Percentiles rank a stretch among this genome's conserved stretches.
Evolutionary conservation across 1,284 basidiomycete species (phyloP).

Genomic region (Austropuccinia psidii): DNA sequence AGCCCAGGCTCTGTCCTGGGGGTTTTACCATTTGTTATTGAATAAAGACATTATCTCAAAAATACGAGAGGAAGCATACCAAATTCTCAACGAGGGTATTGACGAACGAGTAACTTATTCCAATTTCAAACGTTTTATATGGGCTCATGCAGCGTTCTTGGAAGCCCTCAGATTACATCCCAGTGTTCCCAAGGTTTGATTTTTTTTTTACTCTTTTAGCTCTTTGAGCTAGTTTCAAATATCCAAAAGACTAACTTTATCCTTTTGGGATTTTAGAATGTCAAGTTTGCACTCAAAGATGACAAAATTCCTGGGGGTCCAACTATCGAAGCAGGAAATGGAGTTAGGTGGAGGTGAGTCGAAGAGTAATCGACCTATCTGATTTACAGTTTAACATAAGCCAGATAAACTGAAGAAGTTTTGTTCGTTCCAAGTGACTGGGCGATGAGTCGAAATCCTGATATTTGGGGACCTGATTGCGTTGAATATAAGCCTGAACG

Average conservation of each 20-base stretch:
- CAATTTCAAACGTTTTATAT: constrained; percentile 31
- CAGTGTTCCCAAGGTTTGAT: constrained; percentile 30
- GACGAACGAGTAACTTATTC: constrained; percentile 7
- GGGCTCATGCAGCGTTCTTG: constrained; percentile 38
- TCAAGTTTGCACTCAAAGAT: not conserved
- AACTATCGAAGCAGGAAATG: constrained; percentile 8
- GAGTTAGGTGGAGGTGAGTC: constrained; percentile 20
- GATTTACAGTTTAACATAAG: not conserved
- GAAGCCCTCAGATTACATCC: constrained; percentile 40
- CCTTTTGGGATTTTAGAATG: not conserved
- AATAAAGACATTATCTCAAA: constrained; percentile 1
- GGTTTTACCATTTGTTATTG: constrained; percentile 28
- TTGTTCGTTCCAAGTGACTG: constrained; percentile 39
- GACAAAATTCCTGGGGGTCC: constrained; percentile 25
- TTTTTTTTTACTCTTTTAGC: not conserved
- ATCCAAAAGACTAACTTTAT: not conserved
- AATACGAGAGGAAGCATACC: constrained; percentile 12
- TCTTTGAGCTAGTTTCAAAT: not conserved
- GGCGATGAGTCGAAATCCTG: constrained; percentile 36
- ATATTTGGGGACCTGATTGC: constrained; percentile 40
- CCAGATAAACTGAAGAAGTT: not conserved
- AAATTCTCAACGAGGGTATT: not conserved
- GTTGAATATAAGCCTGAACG: constrained; percentile 39
- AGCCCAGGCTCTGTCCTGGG: constrained; percentile 32
- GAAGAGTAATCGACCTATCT: not conserved